Base-by-base conservation (phyloP, 768 basidiomycete genomes). In the Podaxis mareebaensis region DNA sequence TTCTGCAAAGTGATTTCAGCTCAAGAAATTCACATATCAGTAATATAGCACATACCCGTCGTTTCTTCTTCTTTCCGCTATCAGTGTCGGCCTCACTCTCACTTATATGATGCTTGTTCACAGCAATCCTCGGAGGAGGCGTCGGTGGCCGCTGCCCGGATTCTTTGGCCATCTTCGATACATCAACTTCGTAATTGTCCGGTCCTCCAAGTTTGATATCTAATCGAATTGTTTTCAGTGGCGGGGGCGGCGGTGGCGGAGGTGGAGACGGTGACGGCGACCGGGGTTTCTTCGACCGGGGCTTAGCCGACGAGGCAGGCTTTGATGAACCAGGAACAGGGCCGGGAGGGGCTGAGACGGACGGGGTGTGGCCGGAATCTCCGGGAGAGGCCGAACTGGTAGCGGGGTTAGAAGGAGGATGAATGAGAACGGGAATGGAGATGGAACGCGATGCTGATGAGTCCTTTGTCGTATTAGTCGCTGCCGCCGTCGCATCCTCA, bases 141-240 rank as follows among this genome's bases (percentile, higher is more conserved):
- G 89, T 88, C 1, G 83, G 76, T 1, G 79, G 78, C 13, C 88
- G 79, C 73, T 91, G 91, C 6, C 90, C 90, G 1, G 86, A 84
- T 8, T 79, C 82, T 66, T 87, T 86, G 30, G 90, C 81, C 36
- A 85, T 75, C 22, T 73, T 67, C 6, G 82, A 68, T 63, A 92
- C 83, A 68, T 92, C 86, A 52, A 92, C 86, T 61, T 90, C 89
- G 72, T 92, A 93, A 67, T 88, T 86, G 1, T 83, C 81, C 1
- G 89, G 90, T 0, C 91, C 91, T 3, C 90, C 91, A 3, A 93
- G 82, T 8, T 53, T 73, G 68, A 93, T 91, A 3, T 88, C 79
- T 24, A 93, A 81, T 3, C 91, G 81, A 53, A 93, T 81, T 1
- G 91, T 93, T 58, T 81, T 77, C 17, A 87, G 73, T 0, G 83